Conservation (phyloP, 176 grass and related monocot genomes). For the Triticum timopheevii region DNA sequence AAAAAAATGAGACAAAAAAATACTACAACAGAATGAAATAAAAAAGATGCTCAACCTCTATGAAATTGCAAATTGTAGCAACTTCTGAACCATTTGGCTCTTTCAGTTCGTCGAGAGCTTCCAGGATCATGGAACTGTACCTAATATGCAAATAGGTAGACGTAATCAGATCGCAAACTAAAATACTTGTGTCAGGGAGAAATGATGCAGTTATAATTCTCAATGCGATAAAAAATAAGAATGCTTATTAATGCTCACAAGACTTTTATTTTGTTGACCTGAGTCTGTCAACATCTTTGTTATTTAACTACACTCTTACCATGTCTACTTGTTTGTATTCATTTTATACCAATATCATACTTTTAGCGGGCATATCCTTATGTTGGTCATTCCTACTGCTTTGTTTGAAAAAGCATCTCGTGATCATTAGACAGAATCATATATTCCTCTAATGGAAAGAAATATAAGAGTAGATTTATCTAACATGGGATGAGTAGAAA, state of each 20-base stretch:
- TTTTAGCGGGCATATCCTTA: neutral
- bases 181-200: neutral
- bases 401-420: neutral
- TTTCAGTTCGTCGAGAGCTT: constrained; percentile 71
- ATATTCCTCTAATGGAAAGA: neutral
- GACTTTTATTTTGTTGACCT: neutral
- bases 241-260: neutral
- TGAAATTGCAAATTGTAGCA: constrained; percentile 52
- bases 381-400: neutral
- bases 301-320: constrained; percentile 20
- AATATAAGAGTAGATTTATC: constrained; percentile 1
- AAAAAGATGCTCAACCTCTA: constrained; percentile 56
- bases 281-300: neutral
- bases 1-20: constrained; percentile 29
- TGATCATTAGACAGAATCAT: neutral
- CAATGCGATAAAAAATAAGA: constrained; percentile 2
- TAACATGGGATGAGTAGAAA: neutral
- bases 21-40: neutral
- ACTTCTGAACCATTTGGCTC: constrained; percentile 83
- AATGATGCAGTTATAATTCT: constrained; percentile 6
- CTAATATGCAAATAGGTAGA: constrained; percentile 40
- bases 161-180: constrained; percentile 22
- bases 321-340: constrained; percentile 12
- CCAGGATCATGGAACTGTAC: constrained; percentile 75
- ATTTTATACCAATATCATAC: neutral